Evolutionary conservation across 1,139 yeast species (phyloP), one percentile per base, ranked within the genome.

Genomic region (Geotrichum carabidarum): DNA sequence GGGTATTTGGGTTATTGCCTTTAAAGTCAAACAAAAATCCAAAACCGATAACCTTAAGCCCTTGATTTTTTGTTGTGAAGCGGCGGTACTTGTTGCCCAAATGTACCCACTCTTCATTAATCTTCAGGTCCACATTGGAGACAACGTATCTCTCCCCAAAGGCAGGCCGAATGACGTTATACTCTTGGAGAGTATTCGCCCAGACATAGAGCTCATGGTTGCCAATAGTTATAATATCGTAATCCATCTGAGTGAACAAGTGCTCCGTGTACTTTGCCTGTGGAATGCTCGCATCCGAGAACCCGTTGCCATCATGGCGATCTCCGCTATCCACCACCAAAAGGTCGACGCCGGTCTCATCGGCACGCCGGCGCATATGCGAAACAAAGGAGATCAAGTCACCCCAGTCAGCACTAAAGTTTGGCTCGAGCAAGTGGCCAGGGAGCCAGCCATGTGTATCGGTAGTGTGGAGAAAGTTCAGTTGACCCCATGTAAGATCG

Each of bases 391-490:
- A 83, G 2, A 86, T 67, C 60, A 86, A 88, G 65, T 93, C 96
- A 8, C 98, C 99, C 96, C 96, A 93, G 67, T 89, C 87, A 8
- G 88, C 95, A 47, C 84, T 78, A 68, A 84, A 93, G 57, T 79
- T 80, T 32, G 78, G 76, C 68, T 90, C 96, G 60, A 83, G 81
- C 42, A 80, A 62, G 70, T 91, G 98, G 0, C 98, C 97, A 4
- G 91, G 82, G 58, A 86, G 80, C 98, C 98, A 93, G 0, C 76
- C 74, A 68, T 93, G 99, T 1, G 97, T 91, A 64, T 93, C 99
- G 0, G 98, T 93, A 1, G 98, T 90, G 64, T 90, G 97, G 38
- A 91, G 65, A 63, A 93, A 86, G 72, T 93, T 93, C 52, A 91
- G 59, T 58, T 84, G 80, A 0, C 90, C 88, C 79, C 90, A 78